Evolutionary conservation across 2,329 filamentous ascomycete genomes (phyloP).

Genomic region (Epicoccum sorghinum): DNA sequence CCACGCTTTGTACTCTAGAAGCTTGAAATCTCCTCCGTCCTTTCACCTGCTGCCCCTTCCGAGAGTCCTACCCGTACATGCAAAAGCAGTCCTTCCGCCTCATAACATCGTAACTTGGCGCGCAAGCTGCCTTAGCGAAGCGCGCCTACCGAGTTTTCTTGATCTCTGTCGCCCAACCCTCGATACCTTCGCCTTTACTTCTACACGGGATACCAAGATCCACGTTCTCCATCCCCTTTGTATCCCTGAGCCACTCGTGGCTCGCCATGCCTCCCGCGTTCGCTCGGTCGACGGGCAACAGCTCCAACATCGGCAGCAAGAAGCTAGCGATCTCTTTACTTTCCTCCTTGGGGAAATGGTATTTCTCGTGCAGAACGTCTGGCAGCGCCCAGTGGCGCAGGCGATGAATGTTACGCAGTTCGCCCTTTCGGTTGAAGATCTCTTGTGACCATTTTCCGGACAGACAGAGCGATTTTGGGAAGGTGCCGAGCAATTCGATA

Average conservation of each 20-base stretch:
- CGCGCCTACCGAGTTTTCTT: constrained; percentile 59
- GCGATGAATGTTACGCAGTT: constrained; percentile 95
- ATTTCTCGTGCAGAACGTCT: constrained; percentile 94
- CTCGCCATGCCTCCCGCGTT: constrained; percentile 96
- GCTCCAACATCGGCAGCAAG: constrained; percentile 86
- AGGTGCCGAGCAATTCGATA: constrained; percentile 92
- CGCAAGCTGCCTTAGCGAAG: background rate
- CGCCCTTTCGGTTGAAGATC: constrained; percentile 97
- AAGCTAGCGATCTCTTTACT: constrained; percentile 80
- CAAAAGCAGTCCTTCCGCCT: background rate
- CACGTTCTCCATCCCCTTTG: constrained; percentile 84
- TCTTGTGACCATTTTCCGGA: constrained; percentile 97
- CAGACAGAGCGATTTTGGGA: constrained; percentile 89
- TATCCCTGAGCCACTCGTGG: constrained; percentile 81
- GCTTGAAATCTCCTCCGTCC: too few species aligned
- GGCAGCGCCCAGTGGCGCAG: constrained; percentile 94
- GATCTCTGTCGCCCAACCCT: constrained; percentile 89
- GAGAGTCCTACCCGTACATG: too few species aligned
- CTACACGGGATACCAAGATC: constrained; percentile 79
- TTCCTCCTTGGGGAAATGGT: constrained; percentile 89
- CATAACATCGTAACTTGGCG: background rate
- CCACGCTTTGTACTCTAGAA: too few species aligned
- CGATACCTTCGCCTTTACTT: constrained; percentile 86
- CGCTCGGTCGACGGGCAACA: constrained; percentile 84
- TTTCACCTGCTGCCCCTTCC: too few species aligned